Evolutionary conservation across 768 basidiomycete species (phyloP).

Genomic region (Fomitopsis serialis): DNA sequence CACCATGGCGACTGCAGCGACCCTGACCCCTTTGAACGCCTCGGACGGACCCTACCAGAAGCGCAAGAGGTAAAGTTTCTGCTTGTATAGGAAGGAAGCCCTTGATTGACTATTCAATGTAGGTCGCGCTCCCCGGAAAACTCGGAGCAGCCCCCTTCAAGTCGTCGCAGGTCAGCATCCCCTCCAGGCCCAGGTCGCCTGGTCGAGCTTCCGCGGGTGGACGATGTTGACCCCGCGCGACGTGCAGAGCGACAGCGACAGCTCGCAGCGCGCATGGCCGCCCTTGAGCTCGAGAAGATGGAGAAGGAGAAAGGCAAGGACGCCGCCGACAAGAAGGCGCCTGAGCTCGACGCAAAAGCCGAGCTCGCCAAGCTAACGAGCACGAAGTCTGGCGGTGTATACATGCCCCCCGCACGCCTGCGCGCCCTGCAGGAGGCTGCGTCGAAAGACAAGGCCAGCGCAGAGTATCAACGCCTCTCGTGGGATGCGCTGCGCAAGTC

Average conservation of each 20-base stretch:
- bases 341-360: conserved; percentile 66
- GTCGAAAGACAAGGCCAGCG: conserved; percentile 69
- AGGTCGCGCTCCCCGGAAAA: conserved; percentile 25
- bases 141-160: conserved; percentile 33
- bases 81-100: no score
- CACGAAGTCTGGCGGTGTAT: conserved; percentile 88
- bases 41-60: conserved; percentile 34
- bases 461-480: conserved; percentile 90
- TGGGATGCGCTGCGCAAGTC: conserved; percentile 98
- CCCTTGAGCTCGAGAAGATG: conserved; percentile 58
- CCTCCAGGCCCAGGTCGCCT: conserved; percentile 26
- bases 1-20: conserved; percentile 18
- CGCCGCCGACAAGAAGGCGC: conserved; percentile 23
- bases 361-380: conserved; percentile 86
- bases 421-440: conserved; percentile 87
- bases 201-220: conserved; percentile 43
- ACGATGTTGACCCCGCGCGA: conserved; percentile 74
- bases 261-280: conserved; percentile 64
- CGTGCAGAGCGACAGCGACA: conserved; percentile 76
- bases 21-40: conserved; percentile 39
- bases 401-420: conserved; percentile 92
- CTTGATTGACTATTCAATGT: not conserved
- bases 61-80: conserved; percentile 34
- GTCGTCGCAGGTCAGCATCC: conserved; percentile 39
- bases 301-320: conserved; percentile 47